Percentiles rank a stretch among this genome's conserved stretches.
These are phyloP conservation scores for Carex kokanica DNA, from an alignment of 176 grass and related monocot genomes.

Conservation along the genomic window DNA sequence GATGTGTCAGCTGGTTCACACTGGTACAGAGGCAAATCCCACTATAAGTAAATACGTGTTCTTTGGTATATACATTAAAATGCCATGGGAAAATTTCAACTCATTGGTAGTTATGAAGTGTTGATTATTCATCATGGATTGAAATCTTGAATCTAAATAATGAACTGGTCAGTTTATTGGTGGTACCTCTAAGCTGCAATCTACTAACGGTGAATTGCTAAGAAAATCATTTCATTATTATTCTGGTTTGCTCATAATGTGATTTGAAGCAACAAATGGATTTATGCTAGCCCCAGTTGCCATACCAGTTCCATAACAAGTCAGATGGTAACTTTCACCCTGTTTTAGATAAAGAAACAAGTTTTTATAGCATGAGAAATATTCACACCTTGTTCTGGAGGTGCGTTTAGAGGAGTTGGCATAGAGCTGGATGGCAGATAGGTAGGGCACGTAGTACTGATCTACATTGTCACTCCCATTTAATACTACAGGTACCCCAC, in stretches of 20 bases:
- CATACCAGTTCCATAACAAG: background rate
- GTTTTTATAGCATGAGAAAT: background rate
- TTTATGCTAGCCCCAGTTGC: background rate
- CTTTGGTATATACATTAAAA: background rate
- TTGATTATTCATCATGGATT: background rate
- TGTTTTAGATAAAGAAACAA: background rate
- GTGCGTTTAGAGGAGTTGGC: slow-evolving; percentile 44
- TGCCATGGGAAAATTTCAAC: background rate
- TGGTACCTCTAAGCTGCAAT: background rate
- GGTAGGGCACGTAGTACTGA: slow-evolving; percentile 95
- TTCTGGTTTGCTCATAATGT: background rate
- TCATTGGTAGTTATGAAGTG: background rate
- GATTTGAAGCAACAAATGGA: background rate
- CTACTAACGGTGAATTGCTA: background rate
- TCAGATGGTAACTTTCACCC: background rate
- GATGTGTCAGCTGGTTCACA: background rate
- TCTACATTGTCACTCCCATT: slow-evolving; percentile 70
- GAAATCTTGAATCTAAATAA: background rate
- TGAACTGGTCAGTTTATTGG: background rate
- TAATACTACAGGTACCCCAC: slow-evolving; percentile 82
- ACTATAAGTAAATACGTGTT: background rate
- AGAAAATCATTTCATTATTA: background rate
- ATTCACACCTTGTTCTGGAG: slow-evolving; percentile 54
- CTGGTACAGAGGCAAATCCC: background rate
- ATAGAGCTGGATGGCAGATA: slow-evolving; percentile 85